Evolutionary conservation across 305 asterid genomes (phyloP), one percentile per base, ranked within the genome.

Genomic region (Petunia hybrid): DNA sequence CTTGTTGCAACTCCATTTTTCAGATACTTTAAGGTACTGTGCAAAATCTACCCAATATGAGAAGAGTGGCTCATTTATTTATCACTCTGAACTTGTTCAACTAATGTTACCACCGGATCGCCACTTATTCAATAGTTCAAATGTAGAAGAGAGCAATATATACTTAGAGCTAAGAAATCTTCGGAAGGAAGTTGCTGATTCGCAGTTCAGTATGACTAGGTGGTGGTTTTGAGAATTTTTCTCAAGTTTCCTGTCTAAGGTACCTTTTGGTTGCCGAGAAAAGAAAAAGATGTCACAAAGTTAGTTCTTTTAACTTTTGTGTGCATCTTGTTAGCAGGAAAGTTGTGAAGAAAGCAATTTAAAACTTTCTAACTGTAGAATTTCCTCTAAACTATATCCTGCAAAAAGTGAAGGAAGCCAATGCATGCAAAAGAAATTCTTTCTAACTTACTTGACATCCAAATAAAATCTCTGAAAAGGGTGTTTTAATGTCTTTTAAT

Each of bases 1-100:
- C 93, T 95, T 56, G 97, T 95, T 69, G 89, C 55, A 66, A 95
- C 97, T 82, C 94, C 97, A 43, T 95, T 95, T 85, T 95, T 95
- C 82, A 91, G 99, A 81, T 95, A 95, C 86, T 95, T 92, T 79
- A 95, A 94, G 99, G 99, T 95, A 12, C 10, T 84, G 53, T 83
- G 77, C 35, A 66, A 77, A 69, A 55, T 79, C 36, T 73, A 73
- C 51, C 13, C 38, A 36, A 51, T 65, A 46, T 51, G 62, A 31
- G 43, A 60, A 57, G 5, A 64, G 53, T 14, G 71, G 55, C 79
- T 66, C 12, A 31, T 69, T 56, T 69, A 12, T 48, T 22, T 48
- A 48, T 73, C 79, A 56, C 57, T 13, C 39, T 43, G 22, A 42
- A 70, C 7, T 80, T 53, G 59, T 12, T 9, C 6, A 12, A 70